Base-by-base conservation (phyloP, 768 basidiomycete species). In the Sarcodon sp. region DNA sequence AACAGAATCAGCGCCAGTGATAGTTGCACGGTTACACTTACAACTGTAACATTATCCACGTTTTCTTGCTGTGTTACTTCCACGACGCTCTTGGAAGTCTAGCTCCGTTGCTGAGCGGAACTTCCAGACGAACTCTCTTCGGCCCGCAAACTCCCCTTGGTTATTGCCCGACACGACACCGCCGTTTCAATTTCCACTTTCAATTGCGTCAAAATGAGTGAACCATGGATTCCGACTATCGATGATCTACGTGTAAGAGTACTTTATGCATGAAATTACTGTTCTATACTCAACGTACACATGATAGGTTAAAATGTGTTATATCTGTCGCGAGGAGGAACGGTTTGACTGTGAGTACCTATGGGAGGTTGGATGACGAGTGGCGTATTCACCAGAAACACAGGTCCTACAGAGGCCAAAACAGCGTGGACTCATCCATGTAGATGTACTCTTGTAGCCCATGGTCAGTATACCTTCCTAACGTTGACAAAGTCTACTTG, bases 361-460 rank as follows among this genome's bases (percentile, higher is more conserved):
- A 31, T 33, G 41, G 8, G 12, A 7, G 4, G 1, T 31, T 27
- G 32, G 10, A 15, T 9, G 10, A 18, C 32, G 32, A 35, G 43
- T 43, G 10, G 15, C 18, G 6, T 9, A 47, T 16, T 21, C 3
- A 34, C 4, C 32, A 27, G 9, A 35, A 48, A 33, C 33, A 16
- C 47, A 9, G 15, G 34, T 47, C 46, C 49, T 39, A 38, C 51
- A 77, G 71, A 60, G 35, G 67, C 66, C 39, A 38, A 62, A 68
- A 9, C 75, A 76, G 6, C 73, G 47, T 89, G 87, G 85, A 79
- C 78, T 0, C 87, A 89, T 55, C 87, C 87, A 3, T 89, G 87
- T 61, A 77, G 66, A 43, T 89, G 87, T 57, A 87, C 87, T 0
- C 72, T 89, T 35, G 67, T 89, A 36, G 87, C 87, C 3, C 87